Evolutionary conservation across 768 basidiomycete genomes (phyloP), one percentile per base, ranked within the genome.

Genomic region (Dentipellis sp.): DNA sequence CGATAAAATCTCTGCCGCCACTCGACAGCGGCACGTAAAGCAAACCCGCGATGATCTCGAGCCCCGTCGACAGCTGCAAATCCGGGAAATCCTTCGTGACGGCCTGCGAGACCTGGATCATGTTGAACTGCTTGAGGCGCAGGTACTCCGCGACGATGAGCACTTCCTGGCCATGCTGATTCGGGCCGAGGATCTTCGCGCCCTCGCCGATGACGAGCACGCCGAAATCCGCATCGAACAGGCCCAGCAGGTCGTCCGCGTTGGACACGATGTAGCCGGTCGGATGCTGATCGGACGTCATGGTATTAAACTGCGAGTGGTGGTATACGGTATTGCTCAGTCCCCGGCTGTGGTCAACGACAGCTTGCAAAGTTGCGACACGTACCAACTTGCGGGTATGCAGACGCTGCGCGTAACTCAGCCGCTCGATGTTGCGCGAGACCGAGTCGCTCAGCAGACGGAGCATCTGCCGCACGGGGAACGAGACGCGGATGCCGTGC

Each of bases 401-500:
- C 39, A 92, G 68, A 3, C 88, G 74, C 57, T 84, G 81, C 1
- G 88, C 85, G 66, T 89, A 91, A 65, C 82, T 84, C 59, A 92
- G 67, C 10, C 89, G 75, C 66, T 91, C 90, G 52, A 91, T 81
- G 63, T 90, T 89, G 51, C 83, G 76, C 35, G 86, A 88, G 58
- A 91, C 86, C 2, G 86, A 81, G 65, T 91, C 88, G 62, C 84
- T 86, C 49, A 91, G 72, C 9, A 91, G 78, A 17, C 86, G 79
- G 50, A 91, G 77, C 78, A 91, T 88, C 66, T 91, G 88, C 21
- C 89, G 79, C 6, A 91, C 83, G 3, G 87, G 86, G 70, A 91
- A 91, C 1, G 89, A 88, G 6, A 91, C 87, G 10, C 91, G 80
- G 82, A 89, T 88, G n/a, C 90, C 88, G 58, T 78, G 75, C 10